Conservation (phyloP, 371 early-diverging fungal genomes). For the Lichtheimia ornata region DNA sequence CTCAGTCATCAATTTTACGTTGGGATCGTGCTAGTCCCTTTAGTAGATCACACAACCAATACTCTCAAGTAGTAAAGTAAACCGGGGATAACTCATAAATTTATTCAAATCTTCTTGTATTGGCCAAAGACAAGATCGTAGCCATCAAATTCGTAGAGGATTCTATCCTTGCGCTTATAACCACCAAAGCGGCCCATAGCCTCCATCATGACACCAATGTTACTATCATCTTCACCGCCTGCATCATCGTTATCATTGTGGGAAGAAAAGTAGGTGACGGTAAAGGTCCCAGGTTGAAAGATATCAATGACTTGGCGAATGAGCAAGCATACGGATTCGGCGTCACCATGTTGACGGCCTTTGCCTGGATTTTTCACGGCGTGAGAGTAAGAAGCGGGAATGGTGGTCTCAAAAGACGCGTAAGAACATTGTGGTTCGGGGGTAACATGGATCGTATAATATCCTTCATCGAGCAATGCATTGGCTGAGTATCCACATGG, state of each 20-base stretch:
- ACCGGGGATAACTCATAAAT: too few species aligned
- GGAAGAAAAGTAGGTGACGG: conserved; percentile 82
- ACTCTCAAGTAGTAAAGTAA: too few species aligned
- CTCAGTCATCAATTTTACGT: too few species aligned
- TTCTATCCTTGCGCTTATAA: conserved; percentile 67
- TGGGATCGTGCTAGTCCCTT: too few species aligned
- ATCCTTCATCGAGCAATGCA: conserved; percentile 76
- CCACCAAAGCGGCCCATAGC: conserved; percentile 52
- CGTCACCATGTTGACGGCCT: background rate
- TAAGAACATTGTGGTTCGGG: conserved; percentile 95
- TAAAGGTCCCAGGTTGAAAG: conserved; percentile 83
- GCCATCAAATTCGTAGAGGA: conserved; percentile 81
- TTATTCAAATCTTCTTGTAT: conserved; percentile 25
- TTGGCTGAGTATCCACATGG: conserved; percentile 96
- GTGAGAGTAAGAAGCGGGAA: conserved; percentile 57
- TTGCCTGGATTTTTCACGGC: conserved; percentile 5
- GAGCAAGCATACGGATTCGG: conserved; percentile 31
- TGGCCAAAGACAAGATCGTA: conserved; percentile 78
- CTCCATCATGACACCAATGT: conserved; percentile 42
- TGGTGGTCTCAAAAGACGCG: conserved; percentile 93
- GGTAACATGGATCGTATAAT: conserved; percentile 95
- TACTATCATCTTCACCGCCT: conserved; percentile 25
- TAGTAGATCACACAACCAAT: too few species aligned
- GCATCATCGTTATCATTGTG: conserved; percentile 18
- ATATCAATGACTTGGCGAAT: conserved; percentile 77